Conservation (phyloP, 1,284 basidiomycete species). For the Trichosporon coremiiforme region DNA sequence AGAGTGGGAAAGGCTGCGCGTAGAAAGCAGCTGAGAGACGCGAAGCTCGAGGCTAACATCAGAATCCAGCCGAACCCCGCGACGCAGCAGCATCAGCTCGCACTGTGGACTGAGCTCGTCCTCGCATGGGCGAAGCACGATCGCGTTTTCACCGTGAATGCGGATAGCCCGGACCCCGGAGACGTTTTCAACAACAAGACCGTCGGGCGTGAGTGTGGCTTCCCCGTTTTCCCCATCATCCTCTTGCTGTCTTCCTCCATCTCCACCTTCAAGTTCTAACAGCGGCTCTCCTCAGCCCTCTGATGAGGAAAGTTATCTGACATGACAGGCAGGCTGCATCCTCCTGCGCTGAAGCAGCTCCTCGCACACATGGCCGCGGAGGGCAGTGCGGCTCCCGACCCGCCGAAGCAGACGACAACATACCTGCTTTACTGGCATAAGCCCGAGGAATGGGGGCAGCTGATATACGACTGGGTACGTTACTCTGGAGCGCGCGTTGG, state of each 20-base stretch:
- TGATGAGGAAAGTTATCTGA: no score
- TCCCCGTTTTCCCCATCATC: not conserved
- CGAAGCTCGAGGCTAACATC: not conserved
- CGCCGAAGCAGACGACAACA: constrained; percentile 49
- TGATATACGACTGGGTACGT: constrained; percentile 61
- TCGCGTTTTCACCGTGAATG: constrained; percentile 56
- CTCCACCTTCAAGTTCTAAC: no score
- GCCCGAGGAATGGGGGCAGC: constrained; percentile 60
- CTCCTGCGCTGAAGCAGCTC: constrained; percentile 39
- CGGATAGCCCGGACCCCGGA: constrained; percentile 43
- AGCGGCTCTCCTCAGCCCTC: no score
- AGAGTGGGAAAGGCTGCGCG: no score
- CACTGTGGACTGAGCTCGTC: constrained; percentile 58
- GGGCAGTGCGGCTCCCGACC: constrained; percentile 52
- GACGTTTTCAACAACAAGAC: constrained; percentile 52
- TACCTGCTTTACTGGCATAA: constrained; percentile 60
- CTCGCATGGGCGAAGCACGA: constrained; percentile 55
- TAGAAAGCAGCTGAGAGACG: no score
- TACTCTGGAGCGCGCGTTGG: not conserved
- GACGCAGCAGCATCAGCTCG: constrained; percentile 58
- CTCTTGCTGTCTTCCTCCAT: not conserved
- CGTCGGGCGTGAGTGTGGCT: constrained; percentile 48
- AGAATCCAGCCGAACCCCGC: constrained; percentile 60
- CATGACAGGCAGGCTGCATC: constrained; percentile 42
- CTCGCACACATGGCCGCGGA: constrained; percentile 49